Base-by-base conservation (phyloP, 257 asterid genomes). In the Solanum phureja region DNA sequence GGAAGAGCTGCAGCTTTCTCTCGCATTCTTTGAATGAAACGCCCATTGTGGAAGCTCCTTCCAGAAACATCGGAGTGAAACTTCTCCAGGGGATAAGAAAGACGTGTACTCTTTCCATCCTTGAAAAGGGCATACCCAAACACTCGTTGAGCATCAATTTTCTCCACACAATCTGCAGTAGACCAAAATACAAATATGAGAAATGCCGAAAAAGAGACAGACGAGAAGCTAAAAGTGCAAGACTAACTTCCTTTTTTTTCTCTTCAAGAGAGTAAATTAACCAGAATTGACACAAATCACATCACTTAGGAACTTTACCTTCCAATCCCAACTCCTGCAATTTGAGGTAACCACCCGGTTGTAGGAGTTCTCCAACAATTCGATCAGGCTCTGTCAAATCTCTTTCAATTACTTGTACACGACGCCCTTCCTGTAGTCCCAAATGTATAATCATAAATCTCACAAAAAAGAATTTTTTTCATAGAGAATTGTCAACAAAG, bases 331-430 rank as follows among this genome's bases (percentile, higher is more conserved):
- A 90, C 91, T 96, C 98, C 64, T 94, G 88, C 90, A 96, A 89
- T 90, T 96, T 96, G 83, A 96, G 97, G 86, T 95, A 96, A 83
- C 99, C 98, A 82, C 98, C 98, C 3, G 99, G 99, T 89, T 96
- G 99, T 24, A 96, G 91, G 71, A 96, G 94, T 89, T 96, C 99
- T 90, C 99, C 99, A 6, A 96, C 99, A 87, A 96, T 96, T 82
- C 99, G 91, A 87, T 95, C 97, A 11, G 98, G 98, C 92, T 96
- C 98, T 7, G 94, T 86, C 91, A 95, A 93, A 86, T 96, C 98
- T 89, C 99, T 93, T 90, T 96, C 99, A 44, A 96, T 94, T 79
- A 96, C 98, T 83, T 87, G 91, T 68, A 95, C 96, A 60, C 94
- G 90, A 62, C 99, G 92, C 81, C 98, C 98, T 23, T 96, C 98